Base-by-base conservation (phyloP, 768 basidiomycete genomes). In the Candolleomyces efflorescens region DNA sequence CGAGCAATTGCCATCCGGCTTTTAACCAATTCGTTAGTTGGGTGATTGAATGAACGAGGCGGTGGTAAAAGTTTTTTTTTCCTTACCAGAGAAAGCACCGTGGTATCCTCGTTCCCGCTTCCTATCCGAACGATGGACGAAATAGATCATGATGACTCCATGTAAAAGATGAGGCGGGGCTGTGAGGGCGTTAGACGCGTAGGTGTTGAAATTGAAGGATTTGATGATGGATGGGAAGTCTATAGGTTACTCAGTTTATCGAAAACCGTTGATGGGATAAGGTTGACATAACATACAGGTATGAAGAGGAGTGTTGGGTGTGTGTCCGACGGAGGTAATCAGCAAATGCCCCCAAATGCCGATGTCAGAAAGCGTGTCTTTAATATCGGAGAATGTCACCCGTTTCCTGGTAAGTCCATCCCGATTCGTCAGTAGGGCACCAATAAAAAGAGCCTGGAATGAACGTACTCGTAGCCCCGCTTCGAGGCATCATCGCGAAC, bases 201-300 rank as follows among this genome's bases (percentile, higher is more conserved):
- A 72, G 10, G 73, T 69, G 60, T 67, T 67, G 62, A 75, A 75
- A 53, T 72, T 53, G 62, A 75, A 74, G 0, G 70, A 68, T 53
- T 74, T 74, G 60, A 75, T 74, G 48, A 75, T 69, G 6, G 72
- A 72, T 13, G 73, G 74, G 20, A 75, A 66, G 57, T 75, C 74
- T 75, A 48, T 10, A 37, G 11, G n/a, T 12, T 11, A 20, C 24
- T 23, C 55, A 17, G 39, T 26, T 50, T 17, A 48, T 23, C 32
- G 15, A 20, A 17, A 55, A 27, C 2, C 20, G 17, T 2, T 15
- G 6, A 44, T 5, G 38, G 23, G 24, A 45, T 17, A 22, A 26
- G 54, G 41, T 11, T 18, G 55, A 56, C 27, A n/a, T 5, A 13
- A 39, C 70, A 41, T 58, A 76, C 75, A 76, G 9, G 74, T 75